phyloP scores from a whole-genome alignment of 1,284 basidiomycete species.

The Ganoderma sp. region DNA sequence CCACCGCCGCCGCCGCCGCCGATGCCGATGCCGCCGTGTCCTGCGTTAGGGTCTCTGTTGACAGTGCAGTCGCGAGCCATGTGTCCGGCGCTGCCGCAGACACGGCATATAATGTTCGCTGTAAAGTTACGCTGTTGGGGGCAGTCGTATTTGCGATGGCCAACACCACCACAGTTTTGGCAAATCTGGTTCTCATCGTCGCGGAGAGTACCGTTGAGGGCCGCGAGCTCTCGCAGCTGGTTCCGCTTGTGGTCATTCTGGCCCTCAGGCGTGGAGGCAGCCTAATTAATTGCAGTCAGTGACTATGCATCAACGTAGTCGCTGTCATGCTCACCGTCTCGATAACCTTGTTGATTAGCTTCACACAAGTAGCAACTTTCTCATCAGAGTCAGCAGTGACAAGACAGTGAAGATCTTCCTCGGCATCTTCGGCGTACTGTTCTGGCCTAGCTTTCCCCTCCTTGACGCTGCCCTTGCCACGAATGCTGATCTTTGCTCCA shows the following conservation, averaged over 20 bases:
- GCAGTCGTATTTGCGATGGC: conserved; percentile 97
- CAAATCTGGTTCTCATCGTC: conserved; percentile 99
- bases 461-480: conserved; percentile 98
- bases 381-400: conserved; percentile 93
- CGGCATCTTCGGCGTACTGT: conserved; percentile 93
- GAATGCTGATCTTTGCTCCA: conserved; percentile 98
- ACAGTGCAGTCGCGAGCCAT: conserved; percentile 97
- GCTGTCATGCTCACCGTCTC: conserved; percentile 80
- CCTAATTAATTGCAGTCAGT: conserved; percentile 54
- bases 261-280: conserved; percentile 97
- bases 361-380: conserved; percentile 91
- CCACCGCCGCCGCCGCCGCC: conserved; percentile 21
- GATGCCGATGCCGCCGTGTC: conserved; percentile 24
- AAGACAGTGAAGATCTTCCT: conserved; percentile 98
- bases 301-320: conserved; percentile 1
- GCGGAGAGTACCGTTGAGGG: conserved; percentile 97
- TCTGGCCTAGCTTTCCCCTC: conserved; percentile 96
- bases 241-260: conserved; percentile 99
- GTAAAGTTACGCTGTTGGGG: conserved; percentile 96
- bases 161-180: conserved; percentile 95
- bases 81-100: conserved; percentile 93
- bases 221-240: conserved; percentile 97
- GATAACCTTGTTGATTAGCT: conserved; percentile 96
- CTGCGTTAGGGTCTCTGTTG: conserved; percentile 74
- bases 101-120: conserved; percentile 96